A percentile compares a stretch with the other conserved stretches of the same genome.
These are phyloP conservation scores for Wickerhamia fluorescens DNA, from an alignment of 805 yeast species.

Conservation along the genomic window DNA sequence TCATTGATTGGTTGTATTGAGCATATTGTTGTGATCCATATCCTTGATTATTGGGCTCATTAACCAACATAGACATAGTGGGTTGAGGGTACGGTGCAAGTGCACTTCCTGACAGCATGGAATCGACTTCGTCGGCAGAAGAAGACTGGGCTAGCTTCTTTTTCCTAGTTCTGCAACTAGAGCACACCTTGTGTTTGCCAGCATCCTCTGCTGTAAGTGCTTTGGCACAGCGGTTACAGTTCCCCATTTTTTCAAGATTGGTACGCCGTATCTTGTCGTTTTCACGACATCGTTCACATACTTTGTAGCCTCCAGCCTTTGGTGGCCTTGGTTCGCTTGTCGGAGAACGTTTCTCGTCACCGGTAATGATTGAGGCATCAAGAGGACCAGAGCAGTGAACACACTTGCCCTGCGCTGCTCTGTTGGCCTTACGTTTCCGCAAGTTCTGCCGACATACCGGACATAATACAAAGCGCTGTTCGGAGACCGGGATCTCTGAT, in stretches of 20 bases:
- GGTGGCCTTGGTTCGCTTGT: slow-evolving; percentile 14
- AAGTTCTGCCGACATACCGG: slow-evolving; percentile 51
- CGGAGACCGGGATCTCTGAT: slow-evolving; percentile 41
- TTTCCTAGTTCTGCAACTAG: slow-evolving; percentile 46
- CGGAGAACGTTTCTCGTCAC: slow-evolving; percentile 16
- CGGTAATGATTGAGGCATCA: slow-evolving; percentile 31
- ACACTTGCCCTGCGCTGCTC: slow-evolving; percentile 60
- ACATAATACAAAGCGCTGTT: slow-evolving; percentile 50
- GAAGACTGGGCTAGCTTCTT: slow-evolving; percentile 35
- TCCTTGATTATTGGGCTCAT: no score
- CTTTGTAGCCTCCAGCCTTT: slow-evolving; percentile 39
- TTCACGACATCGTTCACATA: slow-evolving; percentile 58
- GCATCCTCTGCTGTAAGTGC: slow-evolving; percentile 38
- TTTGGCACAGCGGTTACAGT: slow-evolving; percentile 58
- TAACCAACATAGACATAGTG: slow-evolving; percentile 4
- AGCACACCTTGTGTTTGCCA: slow-evolving; percentile 52
- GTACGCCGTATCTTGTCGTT: slow-evolving; percentile 54
- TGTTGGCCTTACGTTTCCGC: slow-evolving; percentile 47
- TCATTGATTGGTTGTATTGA: slow-evolving; percentile 13
- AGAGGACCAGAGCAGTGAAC: slow-evolving; percentile 62
- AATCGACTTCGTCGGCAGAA: slow-evolving; percentile 1
- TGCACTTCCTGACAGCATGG: slow-evolving; percentile 6
- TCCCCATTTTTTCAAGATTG: slow-evolving; percentile 49
- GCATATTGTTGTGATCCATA: no score
- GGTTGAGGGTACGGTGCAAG: slow-evolving; percentile 4